Percentiles rank a stretch among this genome's conserved stretches.
Evolutionary conservation across 345 rosid species (phyloP).

Genomic region (Brassica juncea): DNA sequence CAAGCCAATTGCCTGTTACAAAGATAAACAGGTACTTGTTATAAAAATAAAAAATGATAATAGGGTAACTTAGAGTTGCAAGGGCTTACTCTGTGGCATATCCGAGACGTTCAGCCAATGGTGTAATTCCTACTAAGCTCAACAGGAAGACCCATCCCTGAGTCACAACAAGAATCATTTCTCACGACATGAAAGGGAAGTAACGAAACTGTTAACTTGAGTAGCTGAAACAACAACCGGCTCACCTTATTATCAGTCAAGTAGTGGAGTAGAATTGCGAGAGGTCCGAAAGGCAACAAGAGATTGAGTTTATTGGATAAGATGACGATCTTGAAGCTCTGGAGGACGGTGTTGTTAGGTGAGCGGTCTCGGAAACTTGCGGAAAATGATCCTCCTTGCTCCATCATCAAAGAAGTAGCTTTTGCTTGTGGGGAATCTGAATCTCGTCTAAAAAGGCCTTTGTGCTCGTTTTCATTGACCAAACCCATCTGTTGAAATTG

Average conservation of each 20-base stretch:
- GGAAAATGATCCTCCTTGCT: conserved; percentile 38
- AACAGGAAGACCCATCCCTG: conserved; percentile 91
- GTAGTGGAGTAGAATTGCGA: conserved; percentile 66
- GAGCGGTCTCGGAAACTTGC: conserved; percentile 8
- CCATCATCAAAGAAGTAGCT: conserved; percentile 23
- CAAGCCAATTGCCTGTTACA: conserved; percentile 79
- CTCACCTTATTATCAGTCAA: conserved; percentile 56
- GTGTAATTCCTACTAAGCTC: conserved; percentile 82
- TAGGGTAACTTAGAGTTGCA: not conserved
- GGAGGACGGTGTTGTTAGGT: conserved; percentile 25
- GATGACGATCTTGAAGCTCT: conserved; percentile 49
- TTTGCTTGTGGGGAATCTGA: conserved; percentile 24
- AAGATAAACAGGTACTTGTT: not conserved
- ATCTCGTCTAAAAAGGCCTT: conserved; percentile 36
- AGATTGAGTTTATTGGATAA: conserved; percentile 81
- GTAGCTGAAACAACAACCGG: not conserved
- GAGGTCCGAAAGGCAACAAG: conserved; percentile 87
- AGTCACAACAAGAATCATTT: conserved; percentile 20
- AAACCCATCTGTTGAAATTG: conserved; percentile 27
- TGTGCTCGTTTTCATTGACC: conserved; percentile 33
- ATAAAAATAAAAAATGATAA: not conserved
- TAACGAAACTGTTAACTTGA: not conserved
- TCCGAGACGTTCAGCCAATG: conserved; percentile 96
- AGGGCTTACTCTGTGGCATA: conserved; percentile 90
- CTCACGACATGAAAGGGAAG: too few species aligned